Evolutionary conservation across 352 stramenopile species (phyloP).

Genomic region (Phytophthora tubulina): DNA sequence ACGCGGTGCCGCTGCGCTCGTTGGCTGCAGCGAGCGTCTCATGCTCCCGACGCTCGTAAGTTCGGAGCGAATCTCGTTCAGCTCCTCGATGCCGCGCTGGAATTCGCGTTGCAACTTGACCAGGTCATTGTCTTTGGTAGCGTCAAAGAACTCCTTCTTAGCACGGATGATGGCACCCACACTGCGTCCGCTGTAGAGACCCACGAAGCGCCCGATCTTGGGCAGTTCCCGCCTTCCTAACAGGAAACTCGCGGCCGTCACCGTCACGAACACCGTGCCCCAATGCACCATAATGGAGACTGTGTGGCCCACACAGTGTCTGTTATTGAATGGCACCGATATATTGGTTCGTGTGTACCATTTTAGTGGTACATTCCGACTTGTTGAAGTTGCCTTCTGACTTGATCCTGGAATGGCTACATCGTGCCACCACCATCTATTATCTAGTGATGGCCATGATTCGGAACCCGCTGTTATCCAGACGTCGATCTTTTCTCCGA

Average conservation of each 20-base stretch:
- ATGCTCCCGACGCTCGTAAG: slow-evolving; percentile 79
- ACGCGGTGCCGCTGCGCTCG: slow-evolving; percentile 13
- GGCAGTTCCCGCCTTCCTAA: slow-evolving; percentile 77
- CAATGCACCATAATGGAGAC: slow-evolving; percentile 61
- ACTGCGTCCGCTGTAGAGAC: slow-evolving; percentile 66
- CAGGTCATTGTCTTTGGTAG: slow-evolving; percentile 81
- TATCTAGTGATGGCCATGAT: not conserved
- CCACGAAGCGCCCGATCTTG: slow-evolving; percentile 69
- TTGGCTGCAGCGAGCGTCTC: slow-evolving; percentile 59
- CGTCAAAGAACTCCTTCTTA: slow-evolving; percentile 89
- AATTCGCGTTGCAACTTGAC: slow-evolving; percentile 85
- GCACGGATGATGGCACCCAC: slow-evolving; percentile 78
- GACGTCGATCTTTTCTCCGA: not conserved
- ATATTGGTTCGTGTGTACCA: slow-evolving; percentile 4
- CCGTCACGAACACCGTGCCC: slow-evolving; percentile 71
- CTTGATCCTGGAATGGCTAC: slow-evolving; percentile 22
- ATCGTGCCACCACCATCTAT: not conserved
- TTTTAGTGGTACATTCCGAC: slow-evolving; percentile 1
- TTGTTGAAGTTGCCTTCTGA: slow-evolving; percentile 15
- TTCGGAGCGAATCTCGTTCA: slow-evolving; percentile 84
- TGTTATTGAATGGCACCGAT: slow-evolving; percentile 5
- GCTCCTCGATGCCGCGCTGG: slow-evolving; percentile 79
- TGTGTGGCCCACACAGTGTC: slow-evolving; percentile 18
- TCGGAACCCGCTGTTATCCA: slow-evolving; percentile 4
- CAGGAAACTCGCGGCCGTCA: slow-evolving; percentile 74